Evolutionary conservation across 1,284 basidiomycete genomes (phyloP), one percentile per base, ranked within the genome.

Genomic region (Pisolithus thermaeus): DNA sequence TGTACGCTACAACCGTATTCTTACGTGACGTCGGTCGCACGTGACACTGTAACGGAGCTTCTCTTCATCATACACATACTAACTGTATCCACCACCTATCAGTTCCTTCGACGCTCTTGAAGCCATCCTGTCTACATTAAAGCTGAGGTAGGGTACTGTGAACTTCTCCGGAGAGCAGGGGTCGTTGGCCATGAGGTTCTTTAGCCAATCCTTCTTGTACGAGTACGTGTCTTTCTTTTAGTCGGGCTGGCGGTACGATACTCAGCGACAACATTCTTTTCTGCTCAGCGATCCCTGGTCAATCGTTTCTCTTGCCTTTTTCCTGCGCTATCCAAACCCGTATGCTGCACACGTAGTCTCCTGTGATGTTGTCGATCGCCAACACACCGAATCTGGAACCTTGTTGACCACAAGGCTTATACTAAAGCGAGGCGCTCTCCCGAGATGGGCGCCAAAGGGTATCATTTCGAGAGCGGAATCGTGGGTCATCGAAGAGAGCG

Each of bases 281-380:
- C 11, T 41, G 39, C 41, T 7, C 66, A 92, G 90, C 77, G 88
- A 92, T 81, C 79, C 88, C 67, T 94, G 90, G 90, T 80, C 90
- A 52, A 92, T 92, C 55, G 90, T 96, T 51, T 85, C 92, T 36
- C 78, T 95, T 57, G 95, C 95, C 16, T 98, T 92, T 76, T 93
- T 95, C 64, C 78, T 97, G 56, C 88, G 97, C 58, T 99, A 99
- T 69, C 96, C 97, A 3, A 99, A 98, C 69, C 95, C 96, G 40
- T 91, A 92, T 61, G 92, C 96, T 6, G 79, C 91, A 11, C 96
- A 99, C 70, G 90, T 99, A 64, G 73, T 97, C 54, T 92, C 92
- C 7, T 94, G 92, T 75, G 96, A 98, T 74, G 93, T 97, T 56
- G 80, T 98, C 55, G 89, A 90, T 50, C 87, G 95, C 56, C 77